These are phyloP conservation scores for Aspergillus pseudotamarii DNA, from an alignment of 2,329 filamentous ascomycete species.

Conservation along the genomic window DNA sequence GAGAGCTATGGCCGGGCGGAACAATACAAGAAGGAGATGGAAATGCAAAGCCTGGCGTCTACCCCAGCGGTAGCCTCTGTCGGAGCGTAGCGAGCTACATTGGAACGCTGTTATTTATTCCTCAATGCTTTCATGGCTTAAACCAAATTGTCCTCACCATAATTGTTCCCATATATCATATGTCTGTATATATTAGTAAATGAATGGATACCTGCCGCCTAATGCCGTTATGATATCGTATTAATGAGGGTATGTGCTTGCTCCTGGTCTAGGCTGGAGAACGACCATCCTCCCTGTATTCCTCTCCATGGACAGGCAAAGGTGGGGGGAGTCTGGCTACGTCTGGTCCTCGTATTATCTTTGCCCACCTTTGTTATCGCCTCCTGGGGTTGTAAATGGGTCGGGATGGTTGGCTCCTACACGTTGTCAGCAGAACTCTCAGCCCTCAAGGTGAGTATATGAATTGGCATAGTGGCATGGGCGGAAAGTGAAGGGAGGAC, in stretches of 20 bases:
- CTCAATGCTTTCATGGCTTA: background rate
- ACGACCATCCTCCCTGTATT: background rate
- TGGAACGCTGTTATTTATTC: background rate
- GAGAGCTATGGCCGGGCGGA: background rate
- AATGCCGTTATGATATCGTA: background rate
- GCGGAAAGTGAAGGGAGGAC: background rate
- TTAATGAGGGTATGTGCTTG: background rate
- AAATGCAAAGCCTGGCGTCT: background rate
- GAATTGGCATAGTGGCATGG: background rate
- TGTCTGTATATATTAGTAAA: background rate
- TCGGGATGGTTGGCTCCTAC: background rate
- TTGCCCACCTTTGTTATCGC: background rate
- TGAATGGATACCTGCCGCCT: background rate
- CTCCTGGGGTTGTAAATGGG: background rate
- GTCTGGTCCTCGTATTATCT: no score
- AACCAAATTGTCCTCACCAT: background rate
- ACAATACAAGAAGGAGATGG: background rate
- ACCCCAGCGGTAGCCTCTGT: background rate
- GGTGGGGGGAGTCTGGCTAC: background rate
- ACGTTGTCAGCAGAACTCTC: fast-evolving
- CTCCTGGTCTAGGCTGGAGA: background rate
- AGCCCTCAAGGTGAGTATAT: background rate
- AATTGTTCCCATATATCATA: background rate
- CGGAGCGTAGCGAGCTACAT: background rate
- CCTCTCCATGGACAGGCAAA: background rate